These are phyloP conservation scores for Trichophyton verrucosum DNA, from an alignment of 2,329 filamentous ascomycete genomes.

Conservation along the genomic window DNA sequence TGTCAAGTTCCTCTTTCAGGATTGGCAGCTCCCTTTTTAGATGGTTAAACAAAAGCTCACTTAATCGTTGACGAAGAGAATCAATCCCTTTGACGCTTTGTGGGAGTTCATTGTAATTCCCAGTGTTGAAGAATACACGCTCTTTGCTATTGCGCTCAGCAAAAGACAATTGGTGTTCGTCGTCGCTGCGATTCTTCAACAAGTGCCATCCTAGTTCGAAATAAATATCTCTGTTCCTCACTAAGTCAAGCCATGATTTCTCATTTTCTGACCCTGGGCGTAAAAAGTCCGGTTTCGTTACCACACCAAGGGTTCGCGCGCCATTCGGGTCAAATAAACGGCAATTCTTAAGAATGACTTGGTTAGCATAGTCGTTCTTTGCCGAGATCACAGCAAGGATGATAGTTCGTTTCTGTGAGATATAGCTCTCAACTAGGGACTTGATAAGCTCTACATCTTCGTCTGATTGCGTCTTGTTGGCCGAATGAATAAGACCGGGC, in stretches of 20 bases:
- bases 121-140: slow-evolving; percentile 2
- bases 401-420: slow-evolving; percentile 44
- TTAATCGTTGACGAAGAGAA: slow-evolving; percentile 5
- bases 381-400: slow-evolving; percentile 45
- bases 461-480: slow-evolving; percentile 10
- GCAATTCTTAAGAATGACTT: slow-evolving; percentile 40
- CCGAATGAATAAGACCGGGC: slow-evolving; percentile 7
- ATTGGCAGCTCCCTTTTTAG: slow-evolving; percentile 18
- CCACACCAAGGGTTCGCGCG: slow-evolving; percentile 21
- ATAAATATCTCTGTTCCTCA: slow-evolving; percentile 16
- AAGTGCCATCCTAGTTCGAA: slow-evolving; percentile 22
- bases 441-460: slow-evolving; percentile 14
- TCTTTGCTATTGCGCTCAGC: slow-evolving; percentile 5
- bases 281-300: slow-evolving; percentile 24
- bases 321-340: slow-evolving; percentile 18
- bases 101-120: slow-evolving; percentile 2
- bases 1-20: slow-evolving; percentile 16
- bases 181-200: slow-evolving; percentile 14
- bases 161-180: slow-evolving; percentile 1
- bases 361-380: slow-evolving; percentile 42
- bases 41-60: slow-evolving; percentile 17
- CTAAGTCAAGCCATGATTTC: slow-evolving; percentile 15
- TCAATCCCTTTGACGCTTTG: slow-evolving; percentile 3
- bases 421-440: slow-evolving; percentile 34
- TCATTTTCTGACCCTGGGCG: slow-evolving; percentile 18